These are phyloP conservation scores for Tylopilus balloui DNA, from an alignment of 768 basidiomycete species.

Conservation along the genomic window DNA sequence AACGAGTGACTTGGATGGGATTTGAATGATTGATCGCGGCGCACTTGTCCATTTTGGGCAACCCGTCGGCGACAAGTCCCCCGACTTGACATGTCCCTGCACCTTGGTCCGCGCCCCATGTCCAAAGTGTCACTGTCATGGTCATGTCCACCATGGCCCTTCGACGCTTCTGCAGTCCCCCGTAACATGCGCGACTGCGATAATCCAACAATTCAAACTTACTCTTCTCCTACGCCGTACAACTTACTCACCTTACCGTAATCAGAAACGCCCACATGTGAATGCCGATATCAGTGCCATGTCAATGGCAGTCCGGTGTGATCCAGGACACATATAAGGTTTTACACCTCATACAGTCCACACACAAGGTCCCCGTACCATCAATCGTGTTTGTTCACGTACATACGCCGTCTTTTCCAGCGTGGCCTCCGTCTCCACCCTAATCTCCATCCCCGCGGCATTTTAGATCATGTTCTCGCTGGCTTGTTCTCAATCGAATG, in stretches of 20 bases:
- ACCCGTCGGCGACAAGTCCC: constrained; percentile 27
- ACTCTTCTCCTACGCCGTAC: constrained; percentile 22
- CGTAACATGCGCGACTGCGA: constrained; percentile 20
- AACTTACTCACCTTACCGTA: constrained; percentile 30
- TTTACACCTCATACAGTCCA: constrained; percentile 33
- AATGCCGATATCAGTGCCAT: constrained; percentile 30
- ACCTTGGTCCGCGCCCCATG: constrained; percentile 15
- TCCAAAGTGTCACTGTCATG: constrained; percentile 28
- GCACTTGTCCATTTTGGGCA: constrained; percentile 21
- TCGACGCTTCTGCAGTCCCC: constrained; percentile 6
- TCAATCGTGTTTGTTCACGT: constrained; percentile 34
- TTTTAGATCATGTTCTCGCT: constrained; percentile 16
- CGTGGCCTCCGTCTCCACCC: constrained; percentile 31
- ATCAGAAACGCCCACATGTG: constrained; percentile 33
- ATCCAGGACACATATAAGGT: constrained; percentile 29
- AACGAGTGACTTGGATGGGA: constrained; percentile 20
- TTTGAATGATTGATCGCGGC: constrained; percentile 26
- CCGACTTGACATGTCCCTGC: constrained; percentile 22
- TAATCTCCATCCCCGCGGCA: constrained; percentile 32
- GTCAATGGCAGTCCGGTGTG: constrained; percentile 24
- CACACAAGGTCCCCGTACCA: constrained; percentile 34
- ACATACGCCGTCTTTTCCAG: constrained; percentile 29
- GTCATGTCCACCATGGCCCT: constrained; percentile 22
- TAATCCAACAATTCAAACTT: constrained; percentile 17
- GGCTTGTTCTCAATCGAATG: constrained; percentile 10